Base-by-base conservation (phyloP, 495 filamentous ascomycete species). In the Hyaloscypha variabilis region DNA sequence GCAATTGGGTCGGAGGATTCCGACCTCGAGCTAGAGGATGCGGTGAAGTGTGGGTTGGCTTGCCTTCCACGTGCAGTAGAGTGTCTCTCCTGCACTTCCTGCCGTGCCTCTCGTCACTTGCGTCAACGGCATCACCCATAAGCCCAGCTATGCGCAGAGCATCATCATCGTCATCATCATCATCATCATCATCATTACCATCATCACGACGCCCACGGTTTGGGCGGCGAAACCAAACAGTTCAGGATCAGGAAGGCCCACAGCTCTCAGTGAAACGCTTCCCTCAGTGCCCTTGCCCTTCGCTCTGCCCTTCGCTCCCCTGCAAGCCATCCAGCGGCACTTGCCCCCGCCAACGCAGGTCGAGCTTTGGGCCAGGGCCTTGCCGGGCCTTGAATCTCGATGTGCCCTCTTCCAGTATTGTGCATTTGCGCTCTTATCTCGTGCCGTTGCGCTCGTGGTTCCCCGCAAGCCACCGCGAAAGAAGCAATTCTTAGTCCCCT, bases 391-490 rank as follows among this genome's bases (percentile, higher is more conserved):
- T 36, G 31, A 36, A 36, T 6, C 31, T 46, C 6, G 39, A 46
- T 46, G 39, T 46, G 3, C 39, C 10, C 39, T 46, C 17, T 4
- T 46, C 39, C 39, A 46, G 13, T 46, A 46, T 46, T 46, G 14
- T 46, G 39, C 8, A 46, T 46, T 46, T 46, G 39, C 39, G 51
- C 51, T 54, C 51, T 25, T 17, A 54, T 24, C 51, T 6, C 26
- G n/a, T 8, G 23, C 26, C 17, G 26, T 10, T 29, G 10, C 51
- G 51, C 19, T 23, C 8, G 19, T 24, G 4, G 39, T 46, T 13
- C 51, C 51, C 51, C 51, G 26, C 51, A 54, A 54, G 51, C 51
- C 51, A 54, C 11, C 11, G 5, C 51, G 21, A 54, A 52, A 54
- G 51, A 54, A 54, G 51, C 51, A 54, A 54, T 54, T 54, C 51